A percentile compares a stretch with the other conserved stretches of the same genome.
Conservation (phyloP, 2,329 filamentous ascomycete genomes). For the Cadophora gregata region DNA sequence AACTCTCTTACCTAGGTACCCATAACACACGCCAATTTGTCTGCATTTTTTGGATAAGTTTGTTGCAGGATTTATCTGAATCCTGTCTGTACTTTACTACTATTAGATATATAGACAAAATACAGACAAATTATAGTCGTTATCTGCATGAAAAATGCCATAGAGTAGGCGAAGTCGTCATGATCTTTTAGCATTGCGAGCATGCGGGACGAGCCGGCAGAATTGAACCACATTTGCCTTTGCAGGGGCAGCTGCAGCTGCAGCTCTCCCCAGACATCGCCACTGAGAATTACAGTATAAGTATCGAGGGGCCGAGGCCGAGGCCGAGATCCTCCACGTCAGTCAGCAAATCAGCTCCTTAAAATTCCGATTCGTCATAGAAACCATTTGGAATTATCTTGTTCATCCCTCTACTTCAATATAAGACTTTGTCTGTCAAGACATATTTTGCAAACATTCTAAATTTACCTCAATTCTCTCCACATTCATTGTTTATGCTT, state of each 20-base stretch:
- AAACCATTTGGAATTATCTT: not conserved
- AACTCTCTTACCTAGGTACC: too few relatives aligned
- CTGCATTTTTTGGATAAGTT: too few relatives aligned
- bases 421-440: too few relatives aligned
- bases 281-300: constrained; percentile 24
- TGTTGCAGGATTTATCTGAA: too few relatives aligned
- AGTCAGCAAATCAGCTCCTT: constrained; percentile 22
- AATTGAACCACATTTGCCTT: not conserved
- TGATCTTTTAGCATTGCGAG: not conserved
- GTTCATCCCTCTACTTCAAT: not conserved
- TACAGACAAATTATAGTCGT: too few relatives aligned
- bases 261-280: constrained; percentile 15
- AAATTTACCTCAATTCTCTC: not conserved
- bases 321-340: constrained; percentile 24
- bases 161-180: constrained; percentile 1
- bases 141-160: too few relatives aligned
- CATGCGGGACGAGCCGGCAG: constrained; percentile 15
- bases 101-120: too few relatives aligned
- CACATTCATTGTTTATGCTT: constrained; percentile 38
- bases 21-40: too few relatives aligned
- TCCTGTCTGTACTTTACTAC: too few relatives aligned
- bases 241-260: not conserved
- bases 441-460: not conserved
- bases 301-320: too few relatives aligned
- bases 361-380: constrained; percentile 24